phyloP scores from a whole-genome alignment of 805 yeast species.

The Saccharomycopsis sp. region DNA sequence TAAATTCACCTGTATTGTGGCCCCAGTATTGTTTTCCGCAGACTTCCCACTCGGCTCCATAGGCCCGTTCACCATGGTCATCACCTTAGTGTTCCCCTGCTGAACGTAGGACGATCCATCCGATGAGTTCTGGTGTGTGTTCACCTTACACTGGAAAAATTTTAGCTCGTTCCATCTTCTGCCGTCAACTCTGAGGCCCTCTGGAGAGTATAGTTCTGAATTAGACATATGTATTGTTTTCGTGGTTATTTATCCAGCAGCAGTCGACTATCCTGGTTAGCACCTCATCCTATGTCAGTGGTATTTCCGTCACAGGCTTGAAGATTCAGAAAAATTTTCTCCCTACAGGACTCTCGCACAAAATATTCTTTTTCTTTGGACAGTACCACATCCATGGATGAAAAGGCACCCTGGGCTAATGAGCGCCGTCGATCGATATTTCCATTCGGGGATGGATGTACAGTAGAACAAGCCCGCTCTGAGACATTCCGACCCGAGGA shows the following conservation, averaged over 20 bases:
- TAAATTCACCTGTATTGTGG: constrained; percentile 56
- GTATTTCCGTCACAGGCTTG: too few species aligned
- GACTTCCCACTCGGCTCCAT: constrained; percentile 68
- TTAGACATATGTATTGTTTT: constrained; percentile 41
- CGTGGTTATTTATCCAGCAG: neutral
- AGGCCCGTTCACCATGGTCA: constrained; percentile 85
- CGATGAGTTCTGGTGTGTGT: constrained; percentile 80
- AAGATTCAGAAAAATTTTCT: too few species aligned
- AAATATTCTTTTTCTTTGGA: too few species aligned
- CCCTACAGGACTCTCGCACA: too few species aligned
- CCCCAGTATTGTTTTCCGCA: constrained; percentile 36
- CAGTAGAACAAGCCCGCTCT: too few species aligned
- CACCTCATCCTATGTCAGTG: too few species aligned
- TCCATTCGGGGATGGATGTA: too few species aligned
- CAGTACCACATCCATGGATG: too few species aligned
- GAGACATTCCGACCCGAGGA: too few species aligned
- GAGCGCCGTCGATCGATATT: too few species aligned
- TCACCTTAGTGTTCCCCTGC: constrained; percentile 85
- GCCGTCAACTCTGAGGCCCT: constrained; percentile 90
- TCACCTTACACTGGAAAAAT: constrained; percentile 68
- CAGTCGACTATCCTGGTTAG: neutral
- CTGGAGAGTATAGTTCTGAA: constrained; percentile 86
- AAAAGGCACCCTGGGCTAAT: too few species aligned
- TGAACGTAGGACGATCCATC: constrained; percentile 93
- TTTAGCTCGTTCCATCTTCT: constrained; percentile 93